Conservation (phyloP, 1,284 basidiomycete species). For the Ceratobasidium sp. region DNA sequence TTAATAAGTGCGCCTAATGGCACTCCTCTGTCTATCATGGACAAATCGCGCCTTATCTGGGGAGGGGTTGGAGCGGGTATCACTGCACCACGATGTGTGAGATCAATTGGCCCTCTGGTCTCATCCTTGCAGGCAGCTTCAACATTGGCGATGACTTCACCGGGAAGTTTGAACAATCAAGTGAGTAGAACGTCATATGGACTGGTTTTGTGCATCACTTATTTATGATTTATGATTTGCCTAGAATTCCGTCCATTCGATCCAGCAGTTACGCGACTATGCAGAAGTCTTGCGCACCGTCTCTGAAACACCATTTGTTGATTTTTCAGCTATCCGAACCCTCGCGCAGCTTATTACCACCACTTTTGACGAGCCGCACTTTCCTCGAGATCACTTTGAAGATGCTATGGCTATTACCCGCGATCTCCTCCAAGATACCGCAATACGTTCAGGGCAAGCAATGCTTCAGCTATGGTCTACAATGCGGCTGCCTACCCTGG, state of each 20-base stretch:
- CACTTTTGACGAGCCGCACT: conserved; percentile 8
- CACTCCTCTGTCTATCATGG: conserved; percentile 22
- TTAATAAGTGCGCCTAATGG: background rate
- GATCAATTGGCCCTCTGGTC: conserved; percentile 27
- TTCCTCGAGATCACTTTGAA: background rate
- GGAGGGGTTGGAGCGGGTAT: conserved; percentile 17
- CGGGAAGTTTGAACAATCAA: background rate
- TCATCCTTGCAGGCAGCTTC: conserved; percentile 2
- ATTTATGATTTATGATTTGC: background rate
- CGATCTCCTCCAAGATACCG: conserved; percentile 55
- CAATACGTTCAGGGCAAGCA: conserved; percentile 45
- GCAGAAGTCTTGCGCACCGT: conserved; percentile 38
- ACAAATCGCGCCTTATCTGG: conserved; percentile 34
- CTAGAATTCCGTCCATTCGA: conserved; percentile 2
- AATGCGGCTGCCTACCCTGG: conserved; percentile 15
- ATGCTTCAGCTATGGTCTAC: conserved; percentile 37
- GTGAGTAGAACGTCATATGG: background rate
- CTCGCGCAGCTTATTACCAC: conserved; percentile 49
- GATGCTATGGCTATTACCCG: conserved; percentile 39
- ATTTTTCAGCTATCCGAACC: conserved; percentile 58
- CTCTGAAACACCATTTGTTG: conserved; percentile 40
- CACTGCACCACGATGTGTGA: conserved; percentile 24
- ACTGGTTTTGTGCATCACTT: background rate
- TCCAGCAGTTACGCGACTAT: conserved; percentile 41
- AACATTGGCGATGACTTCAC: background rate